Evolutionary conservation across 345 rosid genomes (phyloP), one percentile per base, ranked within the genome.

Genomic region (Citrus cavaleriei): DNA sequence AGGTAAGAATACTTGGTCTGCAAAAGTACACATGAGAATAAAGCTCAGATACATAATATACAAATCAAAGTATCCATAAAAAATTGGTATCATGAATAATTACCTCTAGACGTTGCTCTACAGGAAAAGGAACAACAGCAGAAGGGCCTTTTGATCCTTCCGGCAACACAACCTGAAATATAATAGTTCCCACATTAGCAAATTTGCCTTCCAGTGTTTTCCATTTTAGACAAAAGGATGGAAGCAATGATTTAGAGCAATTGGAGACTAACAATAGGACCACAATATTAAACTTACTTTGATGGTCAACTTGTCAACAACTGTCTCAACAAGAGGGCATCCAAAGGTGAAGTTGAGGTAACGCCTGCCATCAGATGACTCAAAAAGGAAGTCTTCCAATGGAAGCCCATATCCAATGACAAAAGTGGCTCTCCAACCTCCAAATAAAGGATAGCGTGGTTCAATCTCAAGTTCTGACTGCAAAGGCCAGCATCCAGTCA

Each of bases 401-500:
- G 97, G 99, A 77, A 97, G 85, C 79, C 92, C 91, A 82, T 97
- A 97, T 37, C 98, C 99, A 74, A 94, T 90, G 69, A 94, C 79
- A 85, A 97, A 97, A 81, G 97, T 93, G 68, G 98, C 89, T 82
- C 90, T 93, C 99, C 99, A 97, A 69, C 98, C 98, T 83, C 99
- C 99, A 88, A 97, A 92, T 83, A 97, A 83, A 66, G 99, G 99
- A 87, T 94, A 94, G 4, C 98, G 91, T 3, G 98, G 98, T 81
- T 94, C 98, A 63, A 94, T 85, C 88, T 97, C 98, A 77, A 97
- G 98, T 82, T 97, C 98, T 42, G 98, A 93, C 98, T 94, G 98
- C 86, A 85, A 74, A 54, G 73, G 65, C 25, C 72, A 60, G 34
- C 75, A 68, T 38, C 5, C 24, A 57, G 81, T 74, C 75, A 77